Percentiles rank a stretch among this genome's conserved stretches.
These are phyloP conservation scores for Pestalotiopsis sp. DNA, from an alignment of 2,329 filamentous ascomycete genomes.

Conservation along the genomic window DNA sequence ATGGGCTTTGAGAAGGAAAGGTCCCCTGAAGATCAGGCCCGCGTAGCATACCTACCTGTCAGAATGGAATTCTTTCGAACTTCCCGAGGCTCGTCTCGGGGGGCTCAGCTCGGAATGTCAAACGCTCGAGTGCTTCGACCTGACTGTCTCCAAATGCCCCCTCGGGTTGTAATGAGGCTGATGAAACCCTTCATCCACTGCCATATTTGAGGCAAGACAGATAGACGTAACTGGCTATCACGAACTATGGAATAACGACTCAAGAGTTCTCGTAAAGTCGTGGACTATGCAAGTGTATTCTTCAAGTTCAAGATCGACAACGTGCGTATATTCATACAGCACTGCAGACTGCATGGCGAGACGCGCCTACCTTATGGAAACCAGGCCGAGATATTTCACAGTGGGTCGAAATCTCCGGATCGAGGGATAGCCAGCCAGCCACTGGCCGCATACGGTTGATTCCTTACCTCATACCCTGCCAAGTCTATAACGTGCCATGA, in stretches of 20 bases:
- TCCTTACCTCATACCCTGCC: background rate
- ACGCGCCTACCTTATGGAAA: background rate
- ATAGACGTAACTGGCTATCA: too few species aligned
- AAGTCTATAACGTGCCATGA: background rate
- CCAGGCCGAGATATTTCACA: background rate
- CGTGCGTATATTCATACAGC: background rate
- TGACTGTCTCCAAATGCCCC: background rate
- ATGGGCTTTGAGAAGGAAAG: background rate
- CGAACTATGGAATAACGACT: too few species aligned
- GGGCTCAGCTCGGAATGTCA: background rate
- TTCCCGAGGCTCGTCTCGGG: background rate
- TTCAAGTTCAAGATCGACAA: background rate
- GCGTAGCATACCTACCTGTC: background rate
- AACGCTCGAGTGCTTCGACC: background rate
- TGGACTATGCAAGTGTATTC: background rate
- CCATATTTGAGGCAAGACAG: too few species aligned
- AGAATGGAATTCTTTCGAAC: background rate
- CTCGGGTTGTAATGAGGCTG: background rate
- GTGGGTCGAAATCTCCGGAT: background rate
- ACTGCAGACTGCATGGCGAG: background rate
- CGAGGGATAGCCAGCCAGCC: background rate
- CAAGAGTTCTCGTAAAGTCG: background rate
- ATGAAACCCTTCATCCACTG: background rate
- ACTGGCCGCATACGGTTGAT: background rate
- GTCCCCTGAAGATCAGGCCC: background rate